Conservation (phyloP, 2,329 filamentous ascomycete species). For the Pleoardoris graminearum region DNA sequence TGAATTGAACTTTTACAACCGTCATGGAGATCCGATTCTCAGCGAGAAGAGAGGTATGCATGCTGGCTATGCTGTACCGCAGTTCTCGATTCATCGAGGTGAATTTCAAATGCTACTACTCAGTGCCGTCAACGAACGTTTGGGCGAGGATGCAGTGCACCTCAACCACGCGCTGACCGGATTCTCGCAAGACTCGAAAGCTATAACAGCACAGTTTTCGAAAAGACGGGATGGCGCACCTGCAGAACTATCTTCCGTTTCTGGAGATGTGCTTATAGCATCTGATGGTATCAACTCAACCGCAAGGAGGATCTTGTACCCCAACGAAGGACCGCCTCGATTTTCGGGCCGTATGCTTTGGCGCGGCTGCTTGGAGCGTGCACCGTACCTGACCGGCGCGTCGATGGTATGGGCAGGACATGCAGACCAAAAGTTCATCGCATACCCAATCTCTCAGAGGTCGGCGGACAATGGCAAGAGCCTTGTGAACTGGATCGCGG, state of each 20-base stretch:
- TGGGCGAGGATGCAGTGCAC: slow-evolving; percentile 46
- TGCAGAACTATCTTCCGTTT: slow-evolving; percentile 35
- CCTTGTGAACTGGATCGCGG: slow-evolving; percentile 54
- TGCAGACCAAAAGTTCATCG: slow-evolving; percentile 54
- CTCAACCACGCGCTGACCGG: slow-evolving; percentile 45
- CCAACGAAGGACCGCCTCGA: slow-evolving; percentile 49
- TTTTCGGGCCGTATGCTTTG: slow-evolving; percentile 54
- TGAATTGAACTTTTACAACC: slow-evolving; percentile 53
- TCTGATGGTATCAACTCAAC: slow-evolving; percentile 54
- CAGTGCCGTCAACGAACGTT: slow-evolving; percentile 47
- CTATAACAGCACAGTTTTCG: slow-evolving; percentile 47
- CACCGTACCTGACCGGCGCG: slow-evolving; percentile 49
- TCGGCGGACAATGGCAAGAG: slow-evolving; percentile 43
- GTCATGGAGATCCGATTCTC: slow-evolving; percentile 50
- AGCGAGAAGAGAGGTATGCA: slow-evolving; percentile 48
- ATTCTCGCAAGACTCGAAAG: slow-evolving; percentile 41
- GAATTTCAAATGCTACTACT: slow-evolving; percentile 53
- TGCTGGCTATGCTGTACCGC: slow-evolving; percentile 50
- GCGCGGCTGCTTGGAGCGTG: slow-evolving; percentile 49
- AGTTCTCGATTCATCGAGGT: slow-evolving; percentile 52
- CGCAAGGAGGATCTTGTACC: slow-evolving; percentile 48
- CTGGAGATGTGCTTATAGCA: slow-evolving; percentile 46
- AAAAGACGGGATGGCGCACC: slow-evolving; percentile 30
- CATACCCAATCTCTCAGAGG: slow-evolving; percentile 50
- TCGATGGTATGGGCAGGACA: slow-evolving; percentile 54